Evolutionary conservation across 495 filamentous ascomycete species (phyloP).

Genomic region (Ascodesmis nigricans): DNA sequence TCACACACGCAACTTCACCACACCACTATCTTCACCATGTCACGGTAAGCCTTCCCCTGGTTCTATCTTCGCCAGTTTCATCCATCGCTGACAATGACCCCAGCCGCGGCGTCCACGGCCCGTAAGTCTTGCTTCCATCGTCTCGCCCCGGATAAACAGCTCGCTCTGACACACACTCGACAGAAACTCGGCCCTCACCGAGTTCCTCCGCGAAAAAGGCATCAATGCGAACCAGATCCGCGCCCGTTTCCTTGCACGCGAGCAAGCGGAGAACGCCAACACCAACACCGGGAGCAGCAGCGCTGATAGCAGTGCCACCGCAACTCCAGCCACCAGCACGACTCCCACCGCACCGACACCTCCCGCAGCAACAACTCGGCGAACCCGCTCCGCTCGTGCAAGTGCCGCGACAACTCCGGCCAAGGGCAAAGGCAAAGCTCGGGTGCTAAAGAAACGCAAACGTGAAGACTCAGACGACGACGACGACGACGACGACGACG

Average conservation of each 20-base stretch:
- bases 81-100: too few relatives aligned
- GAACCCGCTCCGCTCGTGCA: too few relatives aligned
- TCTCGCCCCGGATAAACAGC: slow-evolving; percentile 3
- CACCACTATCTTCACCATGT: too few relatives aligned
- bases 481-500: slow-evolving; percentile 29
- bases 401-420: too few relatives aligned
- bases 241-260: slow-evolving; percentile 10
- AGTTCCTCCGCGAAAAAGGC: slow-evolving; percentile 15
- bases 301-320: too few relatives aligned
- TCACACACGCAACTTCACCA: not conserved
- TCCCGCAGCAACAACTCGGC: too few relatives aligned
- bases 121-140: slow-evolving; percentile 8
- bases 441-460: slow-evolving; percentile 22
- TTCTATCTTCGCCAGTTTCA: too few relatives aligned
- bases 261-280: too few relatives aligned
- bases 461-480: slow-evolving; percentile 27
- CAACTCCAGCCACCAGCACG: too few relatives aligned
- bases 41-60: too few relatives aligned
- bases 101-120: slow-evolving; percentile 14
- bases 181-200: slow-evolving; percentile 17
- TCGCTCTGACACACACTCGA: slow-evolving; percentile 2
- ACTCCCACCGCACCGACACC: too few relatives aligned
- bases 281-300: slow-evolving; percentile 4
- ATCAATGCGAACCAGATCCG: slow-evolving; percentile 18
- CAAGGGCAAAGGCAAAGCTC: slow-evolving; percentile 13